Percentiles rank a stretch among this genome's conserved stretches.
These are phyloP conservation scores for Lithohypha guttulata DNA, from an alignment of 2,329 filamentous ascomycete species.

Conservation along the genomic window DNA sequence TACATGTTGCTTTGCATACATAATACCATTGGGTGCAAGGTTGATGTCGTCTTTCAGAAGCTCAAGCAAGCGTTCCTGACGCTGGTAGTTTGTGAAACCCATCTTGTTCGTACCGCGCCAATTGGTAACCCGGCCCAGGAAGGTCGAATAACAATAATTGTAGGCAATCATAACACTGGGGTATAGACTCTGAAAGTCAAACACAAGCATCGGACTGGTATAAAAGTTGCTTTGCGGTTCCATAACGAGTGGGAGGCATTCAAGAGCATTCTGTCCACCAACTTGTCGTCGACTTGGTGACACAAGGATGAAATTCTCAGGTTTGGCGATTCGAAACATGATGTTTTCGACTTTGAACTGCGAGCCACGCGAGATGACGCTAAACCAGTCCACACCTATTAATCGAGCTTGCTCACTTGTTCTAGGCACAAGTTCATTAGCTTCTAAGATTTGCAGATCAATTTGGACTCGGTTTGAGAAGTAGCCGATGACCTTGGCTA, in stretches of 20 bases:
- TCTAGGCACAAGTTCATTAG: conserved; percentile 75
- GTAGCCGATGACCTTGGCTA: conserved; percentile 67
- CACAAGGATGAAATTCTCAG: conserved; percentile 82
- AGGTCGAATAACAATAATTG: conserved; percentile 98
- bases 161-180: conserved; percentile 98
- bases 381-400: conserved; percentile 91
- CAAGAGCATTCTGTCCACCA: conserved; percentile 82
- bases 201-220: conserved; percentile 72
- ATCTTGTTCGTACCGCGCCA: conserved; percentile 93
- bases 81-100: conserved; percentile 80
- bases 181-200: conserved; percentile 94
- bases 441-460: conserved; percentile 81
- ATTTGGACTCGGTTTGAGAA: conserved; percentile 65
- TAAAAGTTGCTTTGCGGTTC: conserved; percentile 95
- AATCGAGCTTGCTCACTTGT: conserved; percentile 91
- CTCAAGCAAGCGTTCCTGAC: conserved; percentile 62
- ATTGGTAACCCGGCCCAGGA: conserved; percentile 69
- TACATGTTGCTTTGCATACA: conserved; percentile 78
- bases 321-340: conserved; percentile 97
- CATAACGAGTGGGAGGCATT: conserved; percentile 93
- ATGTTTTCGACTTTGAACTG: conserved; percentile 98
- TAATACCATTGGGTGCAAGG: conserved; percentile 89
- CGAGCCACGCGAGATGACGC: conserved; percentile 85
- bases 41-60: conserved; percentile 79
- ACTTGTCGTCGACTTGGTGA: conserved; percentile 89